Conservation (phyloP, 768 basidiomycete species). For the Saitozyma sp. region DNA sequence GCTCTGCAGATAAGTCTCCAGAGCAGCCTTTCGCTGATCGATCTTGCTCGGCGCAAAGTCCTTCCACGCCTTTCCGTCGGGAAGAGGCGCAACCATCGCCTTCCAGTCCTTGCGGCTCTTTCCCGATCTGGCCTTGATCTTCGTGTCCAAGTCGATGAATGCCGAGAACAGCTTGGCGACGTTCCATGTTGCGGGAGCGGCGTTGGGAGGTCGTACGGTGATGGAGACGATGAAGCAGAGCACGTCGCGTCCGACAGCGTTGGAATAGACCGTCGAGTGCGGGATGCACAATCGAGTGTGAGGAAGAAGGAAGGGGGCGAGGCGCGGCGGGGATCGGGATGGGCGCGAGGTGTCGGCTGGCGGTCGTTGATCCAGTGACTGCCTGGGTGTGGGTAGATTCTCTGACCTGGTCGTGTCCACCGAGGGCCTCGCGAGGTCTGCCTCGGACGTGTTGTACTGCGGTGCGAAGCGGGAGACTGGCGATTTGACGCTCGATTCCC, state of each 20-base stretch:
- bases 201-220: constrained; percentile 37
- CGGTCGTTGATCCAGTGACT: background rate
- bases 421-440: too few relatives aligned
- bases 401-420: background rate
- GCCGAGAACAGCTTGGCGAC: constrained; percentile 94
- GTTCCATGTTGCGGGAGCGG: constrained; percentile 61
- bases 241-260: constrained; percentile 88
- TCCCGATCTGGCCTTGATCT: constrained; percentile 62
- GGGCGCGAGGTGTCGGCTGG: background rate
- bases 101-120: constrained; percentile 66
- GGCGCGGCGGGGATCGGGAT: constrained; percentile 11
- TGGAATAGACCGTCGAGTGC: constrained; percentile 79
- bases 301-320: constrained; percentile 62
- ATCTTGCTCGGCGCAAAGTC: constrained; percentile 96
- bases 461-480: too few relatives aligned
- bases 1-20: constrained; percentile 84
- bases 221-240: constrained; percentile 82
- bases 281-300: constrained; percentile 70
- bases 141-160: constrained; percentile 80
- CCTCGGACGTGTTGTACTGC: too few relatives aligned
- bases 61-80: constrained; percentile 91
- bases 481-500: too few relatives aligned
- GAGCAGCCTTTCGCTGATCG: constrained; percentile 76
- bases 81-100: constrained; percentile 71
- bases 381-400: background rate